Conservation (phyloP, 306 rosid species). For the Rosa multiflora region DNA sequence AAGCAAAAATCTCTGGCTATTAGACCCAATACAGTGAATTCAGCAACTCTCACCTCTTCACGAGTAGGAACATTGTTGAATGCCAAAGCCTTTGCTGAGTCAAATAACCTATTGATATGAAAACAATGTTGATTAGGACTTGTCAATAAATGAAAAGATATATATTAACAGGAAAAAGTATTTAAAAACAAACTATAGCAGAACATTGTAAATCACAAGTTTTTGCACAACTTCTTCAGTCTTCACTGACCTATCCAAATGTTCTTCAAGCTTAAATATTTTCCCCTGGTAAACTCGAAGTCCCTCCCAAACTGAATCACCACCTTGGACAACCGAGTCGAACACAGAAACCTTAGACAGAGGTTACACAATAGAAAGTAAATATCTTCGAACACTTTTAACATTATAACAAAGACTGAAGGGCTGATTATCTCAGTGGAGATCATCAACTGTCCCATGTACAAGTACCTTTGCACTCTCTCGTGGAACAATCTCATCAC, state of each 20-base stretch:
- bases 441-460: constrained; percentile 10
- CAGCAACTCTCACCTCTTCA: constrained; percentile 53
- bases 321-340: constrained; percentile 91
- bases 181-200: not conserved
- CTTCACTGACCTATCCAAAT: constrained; percentile 72
- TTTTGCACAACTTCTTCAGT: constrained; percentile 7
- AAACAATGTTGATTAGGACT: not conserved
- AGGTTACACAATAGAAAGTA: constrained; percentile 27
- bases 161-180: no score
- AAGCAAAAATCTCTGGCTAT: constrained; percentile 7
- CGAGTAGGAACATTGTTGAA: constrained; percentile 69
- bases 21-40: constrained; percentile 16
- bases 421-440: constrained; percentile 13
- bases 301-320: constrained; percentile 96
- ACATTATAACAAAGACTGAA: constrained; percentile 25
- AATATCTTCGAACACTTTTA: constrained; percentile 17
- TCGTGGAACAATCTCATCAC: constrained; percentile 73
- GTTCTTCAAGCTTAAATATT: constrained; percentile 84
- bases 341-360: constrained; percentile 73
- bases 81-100: constrained; percentile 90
- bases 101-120: constrained; percentile 58
- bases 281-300: constrained; percentile 75
- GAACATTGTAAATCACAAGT: not conserved
- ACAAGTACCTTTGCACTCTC: constrained; percentile 74
- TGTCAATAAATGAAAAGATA: not conserved